Evolutionary conservation across 768 basidiomycete genomes (phyloP).

Genomic region (Tulasnella sp.): DNA sequence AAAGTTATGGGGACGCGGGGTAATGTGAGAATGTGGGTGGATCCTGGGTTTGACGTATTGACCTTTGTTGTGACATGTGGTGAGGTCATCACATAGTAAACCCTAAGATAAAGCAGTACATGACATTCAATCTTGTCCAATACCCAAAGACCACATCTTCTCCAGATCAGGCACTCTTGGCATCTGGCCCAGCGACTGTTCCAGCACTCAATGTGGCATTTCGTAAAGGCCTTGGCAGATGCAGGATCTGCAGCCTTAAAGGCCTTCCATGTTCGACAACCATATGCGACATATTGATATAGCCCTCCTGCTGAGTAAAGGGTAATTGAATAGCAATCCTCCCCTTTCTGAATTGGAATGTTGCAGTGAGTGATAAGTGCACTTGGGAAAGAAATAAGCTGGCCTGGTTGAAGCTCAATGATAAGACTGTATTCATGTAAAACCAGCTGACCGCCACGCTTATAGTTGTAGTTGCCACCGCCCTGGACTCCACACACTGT

Average conservation of each 20-base stretch:
- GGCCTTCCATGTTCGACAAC: not conserved
- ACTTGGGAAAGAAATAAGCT: not conserved
- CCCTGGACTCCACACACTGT: not conserved
- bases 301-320: not conserved
- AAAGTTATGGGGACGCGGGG: too few species aligned
- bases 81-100: too few species aligned
- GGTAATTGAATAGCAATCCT: not conserved
- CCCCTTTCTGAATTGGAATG: not conserved
- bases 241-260: not conserved
- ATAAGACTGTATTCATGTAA: not conserved
- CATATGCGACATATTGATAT: not conserved
- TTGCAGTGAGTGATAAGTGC: not conserved
- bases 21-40: too few species aligned
- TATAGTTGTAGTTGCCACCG: not conserved
- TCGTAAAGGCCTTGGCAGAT: not conserved
- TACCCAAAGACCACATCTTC: not conserved
- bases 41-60: too few species aligned
- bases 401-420: not conserved
- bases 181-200: not conserved
- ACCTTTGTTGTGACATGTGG: too few species aligned
- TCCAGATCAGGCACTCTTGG: not conserved
- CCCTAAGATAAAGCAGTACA: too few species aligned
- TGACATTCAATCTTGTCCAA: too few species aligned
- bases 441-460: not conserved
- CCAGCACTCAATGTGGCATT: not conserved